Evolutionary conservation across 768 basidiomycete genomes (phyloP), one percentile per base, ranked within the genome.

Genomic region (Mycena capillaripes): DNA sequence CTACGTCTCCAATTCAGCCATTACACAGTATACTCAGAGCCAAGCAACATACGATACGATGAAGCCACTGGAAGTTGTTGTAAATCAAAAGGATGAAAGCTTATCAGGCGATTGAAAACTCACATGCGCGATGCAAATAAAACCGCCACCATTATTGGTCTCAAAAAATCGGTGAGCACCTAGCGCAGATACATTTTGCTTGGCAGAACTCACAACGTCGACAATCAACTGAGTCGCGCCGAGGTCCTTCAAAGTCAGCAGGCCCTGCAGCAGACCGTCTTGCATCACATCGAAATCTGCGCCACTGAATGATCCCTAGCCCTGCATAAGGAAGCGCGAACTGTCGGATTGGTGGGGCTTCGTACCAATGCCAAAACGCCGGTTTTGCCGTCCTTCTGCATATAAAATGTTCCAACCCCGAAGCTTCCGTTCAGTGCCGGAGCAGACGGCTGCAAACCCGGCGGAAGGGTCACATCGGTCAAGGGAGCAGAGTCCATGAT

Each of bases 71-170:
- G 19, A 23, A 40, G 46, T 59, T 40, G 70, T 42, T 27, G 27
- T 25, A 9, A 32, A 46, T 56, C 42, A 29, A 21, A n/a, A 21
- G 34, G 19, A 16, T n/a, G n/a, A n/a, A n/a, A n/a, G n/a, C n/a
- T 27, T 27, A 21, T 23, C 3, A 56, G 23, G 7, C 29, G 19
- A 23, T 19, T 19, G 53, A 2, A n/a, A 32, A 66, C 88, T 79
- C 76, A 89, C 89, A 77, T 90, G 88, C 12, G 90, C 89, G 50
- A 88, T 82, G 76, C 90, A 91, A 69, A 91, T 89, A 80, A 86
- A 91, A n/a, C 88, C 87, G 71, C 87, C 86, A 53, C 87, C 88
- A 66, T 88, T 89, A 69, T 88, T 88, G 3, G 84, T 82, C 86
- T 88, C n/a, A 8, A 30, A 42, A 58, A 34, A 48, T 59, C 32